Percentiles rank a stretch among this genome's conserved stretches.
Conservation (phyloP, 2,329 filamentous ascomycete genomes). For the Cylindrodendrum hubeiense region DNA sequence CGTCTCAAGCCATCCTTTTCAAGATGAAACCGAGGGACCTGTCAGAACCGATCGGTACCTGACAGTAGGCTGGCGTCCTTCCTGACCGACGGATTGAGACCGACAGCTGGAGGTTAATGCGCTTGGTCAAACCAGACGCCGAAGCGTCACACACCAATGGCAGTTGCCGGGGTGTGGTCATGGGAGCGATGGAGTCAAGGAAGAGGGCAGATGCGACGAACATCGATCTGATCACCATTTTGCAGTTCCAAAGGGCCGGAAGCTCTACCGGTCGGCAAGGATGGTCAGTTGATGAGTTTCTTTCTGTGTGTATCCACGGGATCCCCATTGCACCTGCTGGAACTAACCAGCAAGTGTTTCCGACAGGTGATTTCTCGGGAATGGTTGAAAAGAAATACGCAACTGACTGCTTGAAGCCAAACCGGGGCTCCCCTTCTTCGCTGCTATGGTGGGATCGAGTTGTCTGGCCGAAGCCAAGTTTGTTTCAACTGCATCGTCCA, state of each 20-base stretch:
- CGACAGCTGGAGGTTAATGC: conserved; percentile 66
- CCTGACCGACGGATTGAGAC: conserved; percentile 54
- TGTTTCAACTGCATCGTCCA: conserved; percentile 35
- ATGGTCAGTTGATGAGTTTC: conserved; percentile 57
- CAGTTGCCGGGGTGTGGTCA: conserved; percentile 56
- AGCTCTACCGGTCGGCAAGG: conserved; percentile 55
- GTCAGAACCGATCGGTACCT: conserved; percentile 44
- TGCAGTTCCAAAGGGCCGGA: conserved; percentile 56
- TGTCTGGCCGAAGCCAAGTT: conserved; percentile 36
- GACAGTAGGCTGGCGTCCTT: conserved; percentile 63
- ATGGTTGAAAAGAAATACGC: conserved; percentile 50
- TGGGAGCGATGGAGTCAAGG: conserved; percentile 50
- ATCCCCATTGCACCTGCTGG: conserved; percentile 51
- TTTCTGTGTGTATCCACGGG: conserved; percentile 61
- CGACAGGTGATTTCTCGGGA: conserved; percentile 53
- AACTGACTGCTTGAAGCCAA: conserved; percentile 63
- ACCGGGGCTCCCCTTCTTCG: conserved; percentile 58
- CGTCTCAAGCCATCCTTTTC: conserved; percentile 63
- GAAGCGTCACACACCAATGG: conserved; percentile 59
- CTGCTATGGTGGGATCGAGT: conserved; percentile 33
- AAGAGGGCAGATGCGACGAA: conserved; percentile 40
- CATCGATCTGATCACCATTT: conserved; percentile 22
- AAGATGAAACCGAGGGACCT: conserved; percentile 60
- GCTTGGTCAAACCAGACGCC: conserved; percentile 65
- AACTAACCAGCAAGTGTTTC: conserved; percentile 55